Evolutionary conservation across 2,329 filamentous ascomycete genomes (phyloP), one percentile per base, ranked within the genome.

Genomic region (Talaromyces marneffei): DNA sequence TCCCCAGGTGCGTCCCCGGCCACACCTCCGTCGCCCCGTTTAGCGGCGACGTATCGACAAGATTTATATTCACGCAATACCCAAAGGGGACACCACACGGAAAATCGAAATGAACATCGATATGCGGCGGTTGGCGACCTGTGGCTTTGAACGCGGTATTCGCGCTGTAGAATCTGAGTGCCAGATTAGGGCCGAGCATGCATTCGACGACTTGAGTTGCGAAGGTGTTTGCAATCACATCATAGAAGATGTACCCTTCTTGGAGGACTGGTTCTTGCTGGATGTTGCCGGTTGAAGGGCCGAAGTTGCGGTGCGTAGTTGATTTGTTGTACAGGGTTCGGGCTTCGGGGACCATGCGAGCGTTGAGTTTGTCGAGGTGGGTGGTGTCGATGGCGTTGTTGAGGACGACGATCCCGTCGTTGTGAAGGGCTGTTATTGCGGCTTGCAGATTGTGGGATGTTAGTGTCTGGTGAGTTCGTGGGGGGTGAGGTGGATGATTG

Each of bases 21-120:
- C 81, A 83, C 16, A 83, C 68, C 66, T 83, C 80, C 0, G 80
- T 83, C 1, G 75, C 73, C 16, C 80, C 81, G 57, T 82, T 82
- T 14, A 76, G 68, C 1, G 76, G 71, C 3, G 73, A 72, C 46
- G 77, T 77, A 29, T 78, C 76, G 7, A 81, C 72, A 5, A 82
- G 73, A 53, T 77, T 77, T 44, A 79, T 73, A 64, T 83, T 82
- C 52, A 81, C 68, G 18, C 78, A 79, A 33, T 78, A 73, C 0
- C 76, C 79, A 59, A 81, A 82, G 1, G 79, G 78, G 53, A 82
- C 55, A 16, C 31, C 79, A 23, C 76, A 73, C 0, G 79, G 78
- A 61, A 84, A 80, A 27, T 78, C 78, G 68, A 83, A 78, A 54
- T 74, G 67, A 12, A 77, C 66, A 62, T 80, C 78, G 4, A 74